Evolutionary conservation across 106 monocot genomes (phyloP).

Genomic region (Amphibolis antarctica): DNA sequence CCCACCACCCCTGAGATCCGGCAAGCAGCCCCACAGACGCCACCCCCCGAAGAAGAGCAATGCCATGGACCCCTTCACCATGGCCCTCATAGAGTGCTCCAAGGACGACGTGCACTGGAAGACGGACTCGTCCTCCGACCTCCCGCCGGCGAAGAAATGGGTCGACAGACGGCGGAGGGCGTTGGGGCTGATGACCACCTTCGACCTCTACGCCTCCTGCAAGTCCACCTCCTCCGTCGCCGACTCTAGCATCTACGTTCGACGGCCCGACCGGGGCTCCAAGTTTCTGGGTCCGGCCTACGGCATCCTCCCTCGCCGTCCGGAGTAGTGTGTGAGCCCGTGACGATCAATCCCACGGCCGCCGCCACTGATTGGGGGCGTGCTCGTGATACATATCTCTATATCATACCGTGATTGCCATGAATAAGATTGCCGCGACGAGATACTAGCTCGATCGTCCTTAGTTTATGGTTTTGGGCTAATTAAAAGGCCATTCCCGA

Average conservation of each 20-base stretch:
- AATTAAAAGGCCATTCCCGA: no score
- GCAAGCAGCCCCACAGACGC: neutral
- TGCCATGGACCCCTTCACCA: conserved; percentile 24
- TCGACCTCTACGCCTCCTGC: conserved; percentile 26
- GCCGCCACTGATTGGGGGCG: no score
- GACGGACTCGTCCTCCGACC: neutral
- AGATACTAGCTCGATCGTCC: no score
- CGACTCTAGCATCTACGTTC: conserved; percentile 17
- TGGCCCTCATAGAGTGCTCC: conserved; percentile 33
- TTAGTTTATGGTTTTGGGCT: no score
- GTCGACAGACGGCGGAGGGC: conserved; percentile 8
- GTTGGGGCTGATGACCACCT: conserved; percentile 4
- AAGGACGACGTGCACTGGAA: conserved; percentile 9
- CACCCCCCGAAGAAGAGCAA: conserved; percentile 7
- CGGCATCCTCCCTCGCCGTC: neutral
- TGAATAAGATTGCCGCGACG: no score
- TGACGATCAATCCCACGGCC: no score
- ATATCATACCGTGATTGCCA: no score
- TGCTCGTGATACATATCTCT: no score
- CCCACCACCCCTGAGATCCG: conserved; percentile 22
- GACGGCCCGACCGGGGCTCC: neutral
- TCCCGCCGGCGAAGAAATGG: neutral
- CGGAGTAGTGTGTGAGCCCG: neutral
- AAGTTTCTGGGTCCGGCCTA: neutral
- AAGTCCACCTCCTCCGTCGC: conserved; percentile 29